Evolutionary conservation across 768 basidiomycete species (phyloP).

Genomic region (Lactarius indigo): DNA sequence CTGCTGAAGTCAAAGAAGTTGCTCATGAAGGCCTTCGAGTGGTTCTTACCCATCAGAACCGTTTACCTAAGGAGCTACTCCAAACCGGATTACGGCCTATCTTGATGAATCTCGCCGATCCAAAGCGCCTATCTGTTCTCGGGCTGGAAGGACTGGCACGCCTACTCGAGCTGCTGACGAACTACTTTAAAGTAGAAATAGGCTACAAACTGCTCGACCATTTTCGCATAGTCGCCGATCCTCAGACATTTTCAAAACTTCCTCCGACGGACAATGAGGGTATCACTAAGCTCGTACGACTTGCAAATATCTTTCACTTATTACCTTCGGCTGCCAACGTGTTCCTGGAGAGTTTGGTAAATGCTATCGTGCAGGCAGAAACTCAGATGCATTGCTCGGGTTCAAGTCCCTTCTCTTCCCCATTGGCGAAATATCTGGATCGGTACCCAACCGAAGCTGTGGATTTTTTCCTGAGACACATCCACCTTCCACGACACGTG

Average conservation of each 20-base stretch:
- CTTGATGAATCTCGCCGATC: slow-evolving; percentile 95
- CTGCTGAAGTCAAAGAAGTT: slow-evolving; percentile 88
- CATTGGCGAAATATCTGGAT: slow-evolving; percentile 86
- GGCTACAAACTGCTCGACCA: slow-evolving; percentile 96
- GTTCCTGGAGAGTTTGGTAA: slow-evolving; percentile 85
- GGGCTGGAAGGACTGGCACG: slow-evolving; percentile 93
- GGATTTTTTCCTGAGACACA: slow-evolving; percentile 75
- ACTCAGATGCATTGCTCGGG: slow-evolving; percentile 86
- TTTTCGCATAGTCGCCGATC: slow-evolving; percentile 88
- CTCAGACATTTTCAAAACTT: slow-evolving; percentile 73
- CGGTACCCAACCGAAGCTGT: slow-evolving; percentile 84
- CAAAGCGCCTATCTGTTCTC: slow-evolving; percentile 86
- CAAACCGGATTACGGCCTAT: slow-evolving; percentile 96
- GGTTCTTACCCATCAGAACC: slow-evolving; percentile 84
- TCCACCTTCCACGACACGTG: slow-evolving; percentile 76
- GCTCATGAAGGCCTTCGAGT: slow-evolving; percentile 90
- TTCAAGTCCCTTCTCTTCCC: slow-evolving; percentile 88
- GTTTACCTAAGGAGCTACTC: slow-evolving; percentile 90
- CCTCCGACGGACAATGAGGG: slow-evolving; percentile 86
- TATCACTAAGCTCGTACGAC: slow-evolving; percentile 88
- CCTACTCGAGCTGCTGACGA: slow-evolving; percentile 88
- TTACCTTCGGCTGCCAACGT: slow-evolving; percentile 90
- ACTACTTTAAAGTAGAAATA: slow-evolving; percentile 99
- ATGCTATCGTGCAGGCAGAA: slow-evolving; percentile 88
- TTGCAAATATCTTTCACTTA: slow-evolving; percentile 96